Evolutionary conservation across 768 basidiomycete species (phyloP).

Genomic region (Leccinum sublutescens): DNA sequence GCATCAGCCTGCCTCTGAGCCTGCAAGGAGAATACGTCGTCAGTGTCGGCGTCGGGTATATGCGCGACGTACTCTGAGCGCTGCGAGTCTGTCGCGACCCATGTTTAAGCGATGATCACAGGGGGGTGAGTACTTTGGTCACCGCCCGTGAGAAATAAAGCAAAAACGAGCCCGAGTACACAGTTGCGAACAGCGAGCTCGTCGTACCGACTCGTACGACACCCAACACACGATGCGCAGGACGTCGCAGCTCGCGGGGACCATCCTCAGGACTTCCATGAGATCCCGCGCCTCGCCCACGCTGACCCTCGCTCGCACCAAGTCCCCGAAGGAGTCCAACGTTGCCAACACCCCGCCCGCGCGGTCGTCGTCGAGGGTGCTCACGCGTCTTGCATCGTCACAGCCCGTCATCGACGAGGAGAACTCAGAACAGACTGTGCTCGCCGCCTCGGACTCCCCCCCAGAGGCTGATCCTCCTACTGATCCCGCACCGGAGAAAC

Average conservation of each 20-base stretch:
- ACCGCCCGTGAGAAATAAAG: conserved; percentile 15
- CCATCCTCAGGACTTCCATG: conserved; percentile 50
- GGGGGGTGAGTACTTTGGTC: not conserved
- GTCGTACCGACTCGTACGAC: conserved; percentile 41
- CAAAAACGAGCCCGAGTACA: not conserved
- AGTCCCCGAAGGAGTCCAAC: conserved; percentile 20
- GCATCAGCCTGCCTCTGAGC: conserved; percentile 49
- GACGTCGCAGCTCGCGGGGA: conserved; percentile 68
- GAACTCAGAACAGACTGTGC: conserved; percentile 7
- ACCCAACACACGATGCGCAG: conserved; percentile 54
- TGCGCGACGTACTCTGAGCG: conserved; percentile 67
- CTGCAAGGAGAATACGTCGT: conserved; percentile 27
- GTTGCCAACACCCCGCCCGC: conserved; percentile 8
- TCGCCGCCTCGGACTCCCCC: conserved; percentile 22
- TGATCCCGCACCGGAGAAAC: conserved; percentile 25
- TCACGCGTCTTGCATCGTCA: conserved; percentile 25
- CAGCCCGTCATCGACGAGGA: conserved; percentile 19
- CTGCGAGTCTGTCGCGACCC: conserved; percentile 76
- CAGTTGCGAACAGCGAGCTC: conserved; percentile 5
- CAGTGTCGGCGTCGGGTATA: conserved; percentile 32
- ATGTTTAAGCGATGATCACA: conserved; percentile 34
- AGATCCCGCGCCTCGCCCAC: conserved; percentile 2
- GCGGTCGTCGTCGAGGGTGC: conserved; percentile 17
- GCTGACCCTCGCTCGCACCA: conserved; percentile 23
- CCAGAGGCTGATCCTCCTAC: conserved; percentile 24